Conservation (phyloP, 1,284 basidiomycete species). For the Leccinum pachyderme region DNA sequence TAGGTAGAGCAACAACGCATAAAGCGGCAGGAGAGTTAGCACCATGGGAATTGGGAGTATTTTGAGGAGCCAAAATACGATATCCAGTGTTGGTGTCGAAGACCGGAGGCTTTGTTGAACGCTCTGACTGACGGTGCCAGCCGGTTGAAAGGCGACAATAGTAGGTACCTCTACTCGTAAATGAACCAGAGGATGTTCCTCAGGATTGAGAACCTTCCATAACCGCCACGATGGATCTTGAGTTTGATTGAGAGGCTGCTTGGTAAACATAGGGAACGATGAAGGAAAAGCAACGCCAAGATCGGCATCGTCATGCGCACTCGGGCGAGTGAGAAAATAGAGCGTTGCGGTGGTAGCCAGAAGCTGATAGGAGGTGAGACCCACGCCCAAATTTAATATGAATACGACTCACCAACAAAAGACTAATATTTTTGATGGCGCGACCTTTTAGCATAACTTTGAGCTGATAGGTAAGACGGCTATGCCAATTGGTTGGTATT, state of each 20-base stretch:
- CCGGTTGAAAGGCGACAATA: constrained; percentile 65
- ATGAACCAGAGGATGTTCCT: constrained; percentile 68
- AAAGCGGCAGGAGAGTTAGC: constrained; percentile 73
- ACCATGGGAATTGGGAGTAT: constrained; percentile 86
- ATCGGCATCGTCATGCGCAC: constrained; percentile 38
- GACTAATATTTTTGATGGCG: constrained; percentile 77
- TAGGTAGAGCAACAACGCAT: constrained; percentile 82
- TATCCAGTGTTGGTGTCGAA: constrained; percentile 48
- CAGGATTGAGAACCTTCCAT: constrained; percentile 83
- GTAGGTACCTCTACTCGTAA: constrained; percentile 79
- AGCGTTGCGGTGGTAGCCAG: constrained; percentile 70
- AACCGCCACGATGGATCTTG: constrained; percentile 59
- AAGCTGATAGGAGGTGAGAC: constrained; percentile 44
- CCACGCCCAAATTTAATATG: constrained; percentile 2
- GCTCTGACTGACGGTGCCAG: constrained; percentile 27
- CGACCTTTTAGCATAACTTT: constrained; percentile 65
- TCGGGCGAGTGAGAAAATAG: constrained; percentile 65
- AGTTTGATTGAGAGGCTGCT: constrained; percentile 30
- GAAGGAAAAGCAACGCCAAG: constrained; percentile 20
- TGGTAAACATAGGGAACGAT: constrained; percentile 37
- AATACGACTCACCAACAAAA: constrained; percentile 61
- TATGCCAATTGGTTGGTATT: constrained; percentile 43
- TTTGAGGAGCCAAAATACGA: constrained; percentile 74
- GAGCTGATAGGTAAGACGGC: constrained; percentile 41
- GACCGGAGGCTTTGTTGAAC: constrained; percentile 40